These are phyloP conservation scores for Chaetothyriales sp. DNA, from an alignment of 2,329 filamentous ascomycete genomes.

Conservation along the genomic window DNA sequence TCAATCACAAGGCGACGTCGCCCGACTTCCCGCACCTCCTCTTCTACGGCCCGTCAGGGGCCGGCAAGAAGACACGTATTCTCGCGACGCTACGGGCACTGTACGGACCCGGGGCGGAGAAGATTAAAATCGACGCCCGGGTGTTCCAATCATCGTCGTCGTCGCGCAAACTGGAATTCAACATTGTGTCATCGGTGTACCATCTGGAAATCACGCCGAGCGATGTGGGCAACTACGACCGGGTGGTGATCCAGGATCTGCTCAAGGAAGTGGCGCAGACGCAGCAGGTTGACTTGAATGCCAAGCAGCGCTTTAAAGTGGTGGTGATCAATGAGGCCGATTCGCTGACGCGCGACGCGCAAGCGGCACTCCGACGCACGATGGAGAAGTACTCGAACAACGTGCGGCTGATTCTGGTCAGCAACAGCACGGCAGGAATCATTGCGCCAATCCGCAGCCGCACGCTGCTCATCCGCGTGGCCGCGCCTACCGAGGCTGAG, in stretches of 20 bases:
- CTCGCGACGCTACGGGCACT: conserved; percentile 90
- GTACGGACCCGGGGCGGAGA: conserved; percentile 93
- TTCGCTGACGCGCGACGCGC: conserved; percentile 81
- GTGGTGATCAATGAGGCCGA: conserved; percentile 99
- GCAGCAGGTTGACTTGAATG: conserved; percentile 89
- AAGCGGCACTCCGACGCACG: conserved; percentile 82
- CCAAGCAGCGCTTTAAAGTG: conserved; percentile 90
- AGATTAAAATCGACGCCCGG: conserved; percentile 97
- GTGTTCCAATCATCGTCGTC: conserved; percentile 80
- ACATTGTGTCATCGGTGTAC: conserved; percentile 93
- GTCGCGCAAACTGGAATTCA: conserved; percentile 98
- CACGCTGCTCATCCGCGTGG: conserved; percentile 80
- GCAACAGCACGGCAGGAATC: conserved; percentile 94
- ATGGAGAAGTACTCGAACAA: conserved; percentile 99
- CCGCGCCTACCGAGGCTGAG: conserved; percentile 72
- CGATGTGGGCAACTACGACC: conserved; percentile 90
- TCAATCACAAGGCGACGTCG: conserved; percentile 60
- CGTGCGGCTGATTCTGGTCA: conserved; percentile 74
- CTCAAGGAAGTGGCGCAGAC: conserved; percentile 97
- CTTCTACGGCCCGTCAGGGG: conserved; percentile 90
- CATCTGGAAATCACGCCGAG: conserved; percentile 97
- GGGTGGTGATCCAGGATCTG: conserved; percentile 88
- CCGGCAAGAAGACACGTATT: conserved; percentile 94
- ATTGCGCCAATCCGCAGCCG: conserved; percentile 94
- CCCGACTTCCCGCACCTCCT: conserved; percentile 96